Evolutionary conservation across 2,329 filamentous ascomycete species (phyloP).

Genomic region (Exophiala spinifera): DNA sequence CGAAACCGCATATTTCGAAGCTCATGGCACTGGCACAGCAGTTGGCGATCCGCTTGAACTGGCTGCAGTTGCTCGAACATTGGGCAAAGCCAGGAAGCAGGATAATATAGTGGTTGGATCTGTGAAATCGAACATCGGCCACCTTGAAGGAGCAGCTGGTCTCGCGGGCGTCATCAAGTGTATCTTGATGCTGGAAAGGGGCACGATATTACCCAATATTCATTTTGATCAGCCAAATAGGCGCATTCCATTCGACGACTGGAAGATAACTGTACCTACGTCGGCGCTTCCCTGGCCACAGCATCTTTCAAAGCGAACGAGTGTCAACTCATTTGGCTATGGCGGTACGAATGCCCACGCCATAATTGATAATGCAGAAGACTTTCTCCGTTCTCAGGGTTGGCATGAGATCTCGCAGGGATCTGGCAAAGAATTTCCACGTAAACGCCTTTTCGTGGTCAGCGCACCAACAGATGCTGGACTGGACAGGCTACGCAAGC

Average conservation of each 20-base stretch:
- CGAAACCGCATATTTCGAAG: conserved; percentile 29
- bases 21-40: conserved; percentile 32
- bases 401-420: neutral
- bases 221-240: conserved; percentile 42
- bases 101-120: conserved; percentile 27
- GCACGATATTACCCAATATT: conserved; percentile 35
- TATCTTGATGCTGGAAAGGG: conserved; percentile 8
- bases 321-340: conserved; percentile 26
- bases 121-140: conserved; percentile 14
- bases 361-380: conserved; percentile 20
- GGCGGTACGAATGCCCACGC: conserved; percentile 26
- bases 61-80: conserved; percentile 15
- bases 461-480: no score
- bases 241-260: conserved; percentile 13
- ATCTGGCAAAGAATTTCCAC: neutral
- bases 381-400: neutral
- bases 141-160: conserved; percentile 16
- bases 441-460: neutral
- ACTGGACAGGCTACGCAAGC: no score
- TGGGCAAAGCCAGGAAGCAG: conserved; percentile 7
- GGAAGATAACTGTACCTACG: conserved; percentile 6
- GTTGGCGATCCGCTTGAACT: conserved; percentile 29
- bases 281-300: conserved; percentile 11
- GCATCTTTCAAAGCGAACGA: conserved; percentile 6
- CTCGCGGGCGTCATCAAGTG: conserved; percentile 19